These are phyloP conservation scores for Boletus eberwhitei DNA, from an alignment of 768 basidiomycete species.

Conservation along the genomic window DNA sequence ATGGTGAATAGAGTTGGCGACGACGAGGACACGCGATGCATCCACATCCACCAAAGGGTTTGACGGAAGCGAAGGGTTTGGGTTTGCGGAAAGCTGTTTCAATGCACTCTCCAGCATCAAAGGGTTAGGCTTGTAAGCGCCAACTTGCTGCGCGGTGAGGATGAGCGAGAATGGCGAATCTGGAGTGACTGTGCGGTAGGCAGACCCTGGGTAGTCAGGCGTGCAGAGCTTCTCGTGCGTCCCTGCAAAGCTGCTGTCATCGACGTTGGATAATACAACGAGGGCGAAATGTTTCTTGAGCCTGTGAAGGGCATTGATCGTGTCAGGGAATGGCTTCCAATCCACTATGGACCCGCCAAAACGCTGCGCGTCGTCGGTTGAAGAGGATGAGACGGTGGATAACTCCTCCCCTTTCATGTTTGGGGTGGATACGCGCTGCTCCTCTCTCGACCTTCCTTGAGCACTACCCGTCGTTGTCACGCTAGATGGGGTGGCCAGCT, in stretches of 20 bases:
- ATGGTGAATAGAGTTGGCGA: conserved; percentile 65
- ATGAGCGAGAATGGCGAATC: conserved; percentile 62
- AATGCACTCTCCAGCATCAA: conserved; percentile 35
- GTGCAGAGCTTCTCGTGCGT: conserved; percentile 51
- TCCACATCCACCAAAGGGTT: conserved; percentile 27
- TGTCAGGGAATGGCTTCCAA: conserved; percentile 71
- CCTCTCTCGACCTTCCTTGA: conserved; percentile 12
- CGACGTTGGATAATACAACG: conserved; percentile 74
- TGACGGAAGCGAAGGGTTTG: conserved; percentile 19
- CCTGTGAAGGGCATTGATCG: conserved; percentile 51
- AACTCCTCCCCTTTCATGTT: not conserved
- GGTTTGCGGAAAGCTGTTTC: conserved; percentile 22
- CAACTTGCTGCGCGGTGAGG: conserved; percentile 68
- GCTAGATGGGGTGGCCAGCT: conserved; percentile 33
- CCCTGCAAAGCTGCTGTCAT: conserved; percentile 55
- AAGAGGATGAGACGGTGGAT: not conserved
- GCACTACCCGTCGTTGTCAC: conserved; percentile 33
- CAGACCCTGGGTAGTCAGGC: conserved; percentile 13
- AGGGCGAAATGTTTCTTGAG: conserved; percentile 66
- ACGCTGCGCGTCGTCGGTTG: conserved; percentile 33
- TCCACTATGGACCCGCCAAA: conserved; percentile 60
- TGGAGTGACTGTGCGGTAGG: conserved; percentile 40
- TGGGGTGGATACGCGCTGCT: conserved; percentile 17
- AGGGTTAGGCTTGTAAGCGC: conserved; percentile 68
- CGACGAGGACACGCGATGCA: conserved; percentile 49